phyloP scores from a whole-genome alignment of 2,329 filamentous ascomycete genomes.

The Beauveria sp. region DNA sequence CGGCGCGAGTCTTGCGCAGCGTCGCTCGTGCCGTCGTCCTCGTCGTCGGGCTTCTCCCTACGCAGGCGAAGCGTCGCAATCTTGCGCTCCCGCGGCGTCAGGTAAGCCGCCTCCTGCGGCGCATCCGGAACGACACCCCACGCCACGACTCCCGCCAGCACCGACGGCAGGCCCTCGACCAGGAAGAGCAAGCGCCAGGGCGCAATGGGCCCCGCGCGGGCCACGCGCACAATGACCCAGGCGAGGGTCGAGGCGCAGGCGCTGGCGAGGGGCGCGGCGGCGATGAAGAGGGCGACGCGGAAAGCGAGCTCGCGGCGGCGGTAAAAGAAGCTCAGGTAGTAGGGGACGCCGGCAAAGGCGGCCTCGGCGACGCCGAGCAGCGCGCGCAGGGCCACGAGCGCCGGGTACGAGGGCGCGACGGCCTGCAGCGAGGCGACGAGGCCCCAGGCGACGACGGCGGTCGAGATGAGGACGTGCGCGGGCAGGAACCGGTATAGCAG shows the following conservation, averaged over 20 bases:
- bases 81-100: slow-evolving; percentile 55
- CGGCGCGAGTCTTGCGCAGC: slow-evolving; percentile 20
- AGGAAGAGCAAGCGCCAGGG: slow-evolving; percentile 83
- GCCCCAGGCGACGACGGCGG: slow-evolving; percentile 72
- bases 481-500: slow-evolving; percentile 53
- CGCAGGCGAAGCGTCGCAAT: slow-evolving; percentile 64
- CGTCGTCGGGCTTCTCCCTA: slow-evolving; percentile 30
- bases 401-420: slow-evolving; percentile 54
- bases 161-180: slow-evolving; percentile 75
- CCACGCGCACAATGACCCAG: slow-evolving; percentile 64
- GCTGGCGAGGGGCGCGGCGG: slow-evolving; percentile 74
- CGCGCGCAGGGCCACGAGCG: slow-evolving; percentile 46
- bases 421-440: slow-evolving; percentile 67
- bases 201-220: slow-evolving; percentile 58
- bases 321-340: slow-evolving; percentile 59
- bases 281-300: slow-evolving; percentile 78
- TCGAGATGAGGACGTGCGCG: slow-evolving; percentile 50
- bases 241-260: slow-evolving; percentile 71
- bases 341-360: slow-evolving; percentile 56
- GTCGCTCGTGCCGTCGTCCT: background rate
- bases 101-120: slow-evolving; percentile 57
- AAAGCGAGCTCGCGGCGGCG: slow-evolving; percentile 68
- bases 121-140: slow-evolving; percentile 72
- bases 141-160: slow-evolving; percentile 65
- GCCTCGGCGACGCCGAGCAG: slow-evolving; percentile 58